Evolutionary conservation across 768 basidiomycete genomes (phyloP), one percentile per base, ranked within the genome.

Genomic region (Lentinula guzmanii): DNA sequence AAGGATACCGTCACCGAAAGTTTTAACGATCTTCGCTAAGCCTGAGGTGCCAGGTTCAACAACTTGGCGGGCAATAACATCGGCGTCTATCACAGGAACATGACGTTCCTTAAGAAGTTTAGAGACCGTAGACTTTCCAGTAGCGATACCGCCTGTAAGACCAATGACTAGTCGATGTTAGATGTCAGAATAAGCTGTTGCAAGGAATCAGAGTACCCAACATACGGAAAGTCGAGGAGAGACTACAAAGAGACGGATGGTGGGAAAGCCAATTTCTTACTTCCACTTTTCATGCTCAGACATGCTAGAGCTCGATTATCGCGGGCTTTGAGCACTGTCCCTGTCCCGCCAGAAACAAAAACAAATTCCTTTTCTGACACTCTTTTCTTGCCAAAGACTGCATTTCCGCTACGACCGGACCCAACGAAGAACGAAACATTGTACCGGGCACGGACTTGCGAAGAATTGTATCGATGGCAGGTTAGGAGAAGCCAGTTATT

Each of bases 111-210:
- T 80, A 39, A 98, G 78, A 45, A 95, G 78, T 6, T 75, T 73
- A 0, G 95, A 92, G 10, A 95, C 97, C 11, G 94, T 91, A 0
- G 95, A 97, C 76, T 99, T 99, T 58, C 96, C 95, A 6, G 94
- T 95, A 21, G 95, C 93, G 61, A 99, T 98, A 2, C 95, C 93
- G 7, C 97, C 97, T 33, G 96, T 98, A 21, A 99, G 83, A 43
- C 97, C 96, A 63, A 97, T 83, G 62, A 98, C 95, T 96, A 42
- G 34, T 24, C 11, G 13, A 43, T 43, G 41, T 48, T 59, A 59
- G 31, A 50, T 33, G 58, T 43, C 42, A 58, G 13, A 21, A 33
- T 39, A n/a, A 37, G 37, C 16, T 35, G 24, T 6, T 34, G 39
- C 8, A 45, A 59, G 37, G n/a, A 18, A 37, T 18, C 7, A 21